Base-by-base conservation (phyloP, 2,329 filamentous ascomycete genomes). In the Alternaria dauci region DNA sequence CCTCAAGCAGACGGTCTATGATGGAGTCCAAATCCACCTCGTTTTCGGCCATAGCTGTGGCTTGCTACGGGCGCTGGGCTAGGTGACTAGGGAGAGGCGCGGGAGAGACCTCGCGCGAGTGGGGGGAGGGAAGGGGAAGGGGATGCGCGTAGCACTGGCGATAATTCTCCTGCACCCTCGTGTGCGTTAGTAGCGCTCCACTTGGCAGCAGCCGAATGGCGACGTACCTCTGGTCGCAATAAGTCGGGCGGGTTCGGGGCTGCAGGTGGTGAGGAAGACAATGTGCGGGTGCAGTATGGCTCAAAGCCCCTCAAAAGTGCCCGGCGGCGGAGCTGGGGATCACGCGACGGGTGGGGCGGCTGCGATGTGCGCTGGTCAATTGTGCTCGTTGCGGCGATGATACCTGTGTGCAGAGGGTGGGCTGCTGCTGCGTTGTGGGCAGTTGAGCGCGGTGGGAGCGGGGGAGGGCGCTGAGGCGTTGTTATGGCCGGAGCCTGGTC, bases 21-120 rank as follows among this genome's bases (percentile, higher is more conserved):
- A 98, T 97, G 77, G 94, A 97, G 83, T 99, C 95, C 84, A 99
- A 88, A 85, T 98, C 94, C 84, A 98, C 92, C 83, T 98, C 94
- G 83, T 93, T 87, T 82, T 91, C 89, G 80, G 89, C 89, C 89
- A 92, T 92, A 78, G 79, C 82, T 80, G 80, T 76, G 75, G 61
- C 74, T 75, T 74, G 79, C 74, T 76, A 68, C 63, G 63, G 71
- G 72, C 69, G 53, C 61, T 60, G 55, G 61, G 61, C 63, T 46
- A 20, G 59, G 64, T 68, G 63, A 68, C 50, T 51, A 55, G 20
- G 20, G 65, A 63, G 69, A 65, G 70, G 72, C 72, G 74, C 76
- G 71, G 73, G 66, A 67, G 20, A 67, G 59, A 68, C 75, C 75
- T 78, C 75, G 75, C 74, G 71, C 71, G 75, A 69, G 67, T 68